phyloP scores from a whole-genome alignment of 2,329 filamentous ascomycete species.

The Clonostachys rhizophaga region DNA sequence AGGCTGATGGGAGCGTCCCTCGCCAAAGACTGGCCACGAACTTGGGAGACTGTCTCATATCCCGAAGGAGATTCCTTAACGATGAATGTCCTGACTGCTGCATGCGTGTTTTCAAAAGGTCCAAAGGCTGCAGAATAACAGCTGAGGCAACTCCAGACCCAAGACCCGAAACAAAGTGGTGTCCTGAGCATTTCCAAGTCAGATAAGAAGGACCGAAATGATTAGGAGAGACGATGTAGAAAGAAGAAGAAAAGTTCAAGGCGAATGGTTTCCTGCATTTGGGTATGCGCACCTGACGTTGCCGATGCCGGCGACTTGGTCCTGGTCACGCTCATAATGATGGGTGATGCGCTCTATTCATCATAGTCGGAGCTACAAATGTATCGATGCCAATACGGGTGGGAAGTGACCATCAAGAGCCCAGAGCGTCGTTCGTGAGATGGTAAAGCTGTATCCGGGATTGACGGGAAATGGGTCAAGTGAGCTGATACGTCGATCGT shows the following conservation, averaged over 20 bases:
- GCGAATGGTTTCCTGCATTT: too few species aligned
- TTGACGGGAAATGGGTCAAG: too few species aligned
- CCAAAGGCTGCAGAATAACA: slow-evolving; percentile 87
- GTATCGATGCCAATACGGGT: too few species aligned
- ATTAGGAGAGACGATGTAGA: too few species aligned
- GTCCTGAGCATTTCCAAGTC: slow-evolving; percentile 40
- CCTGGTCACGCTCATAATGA: neutral
- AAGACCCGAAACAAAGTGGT: slow-evolving; percentile 86
- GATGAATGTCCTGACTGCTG: slow-evolving; percentile 77
- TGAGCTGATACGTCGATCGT: too few species aligned
- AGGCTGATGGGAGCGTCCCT: slow-evolving; percentile 85
- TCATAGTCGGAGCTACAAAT: too few species aligned
- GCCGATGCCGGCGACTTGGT: neutral
- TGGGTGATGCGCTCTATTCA: too few species aligned
- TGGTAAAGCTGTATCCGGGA: too few species aligned
- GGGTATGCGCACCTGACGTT: neutral
- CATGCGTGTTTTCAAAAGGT: slow-evolving; percentile 93
- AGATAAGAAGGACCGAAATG: neutral
- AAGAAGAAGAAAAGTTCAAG: too few species aligned
- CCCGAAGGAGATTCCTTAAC: slow-evolving; percentile 35
- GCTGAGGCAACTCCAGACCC: slow-evolving; percentile 84
- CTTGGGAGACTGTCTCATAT: slow-evolving; percentile 51
- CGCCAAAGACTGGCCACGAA: slow-evolving; percentile 77
- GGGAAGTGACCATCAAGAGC: too few species aligned
- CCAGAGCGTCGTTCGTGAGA: too few species aligned